Conservation (phyloP, 2,329 filamentous ascomycete species). For the Colletotrichum chrysophilum region DNA sequence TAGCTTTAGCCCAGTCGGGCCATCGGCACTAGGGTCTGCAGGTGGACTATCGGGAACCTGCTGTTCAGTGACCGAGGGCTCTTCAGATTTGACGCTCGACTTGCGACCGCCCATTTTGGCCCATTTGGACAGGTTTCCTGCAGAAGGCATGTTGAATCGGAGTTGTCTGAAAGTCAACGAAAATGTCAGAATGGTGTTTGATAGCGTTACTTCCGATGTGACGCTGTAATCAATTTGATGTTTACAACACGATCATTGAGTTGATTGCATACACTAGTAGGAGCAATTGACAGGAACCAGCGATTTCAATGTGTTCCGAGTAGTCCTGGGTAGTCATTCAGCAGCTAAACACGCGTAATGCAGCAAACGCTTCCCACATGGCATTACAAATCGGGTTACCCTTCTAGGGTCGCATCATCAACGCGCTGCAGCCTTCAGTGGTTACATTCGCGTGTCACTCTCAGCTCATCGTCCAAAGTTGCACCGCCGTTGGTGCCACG, state of each 20-base stretch:
- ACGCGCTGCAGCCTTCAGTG: neutral
- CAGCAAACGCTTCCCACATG: neutral
- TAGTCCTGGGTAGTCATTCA: neutral
- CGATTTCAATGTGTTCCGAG: neutral
- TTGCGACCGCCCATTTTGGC: neutral
- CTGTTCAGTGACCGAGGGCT: neutral
- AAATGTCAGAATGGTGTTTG: neutral
- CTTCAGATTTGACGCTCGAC: neutral
- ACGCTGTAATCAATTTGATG: neutral
- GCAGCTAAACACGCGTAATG: neutral
- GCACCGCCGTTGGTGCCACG: neutral
- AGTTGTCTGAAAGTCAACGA: neutral
- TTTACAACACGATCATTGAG: neutral
- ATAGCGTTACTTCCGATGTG: neutral
- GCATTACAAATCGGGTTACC: neutral
- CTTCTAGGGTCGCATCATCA: neutral
- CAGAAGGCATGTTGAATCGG: neutral
- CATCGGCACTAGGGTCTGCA: neutral
- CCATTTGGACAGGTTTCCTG: neutral
- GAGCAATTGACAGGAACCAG: neutral
- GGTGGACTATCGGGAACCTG: neutral
- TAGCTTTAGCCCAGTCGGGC: neutral
- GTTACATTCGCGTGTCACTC: conserved; percentile 3
- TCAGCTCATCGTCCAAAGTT: neutral
- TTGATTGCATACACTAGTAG: neutral